phyloP scores from a whole-genome alignment of 192 early-diverging fungal genomes.

The Gigaspora rosea region DNA sequence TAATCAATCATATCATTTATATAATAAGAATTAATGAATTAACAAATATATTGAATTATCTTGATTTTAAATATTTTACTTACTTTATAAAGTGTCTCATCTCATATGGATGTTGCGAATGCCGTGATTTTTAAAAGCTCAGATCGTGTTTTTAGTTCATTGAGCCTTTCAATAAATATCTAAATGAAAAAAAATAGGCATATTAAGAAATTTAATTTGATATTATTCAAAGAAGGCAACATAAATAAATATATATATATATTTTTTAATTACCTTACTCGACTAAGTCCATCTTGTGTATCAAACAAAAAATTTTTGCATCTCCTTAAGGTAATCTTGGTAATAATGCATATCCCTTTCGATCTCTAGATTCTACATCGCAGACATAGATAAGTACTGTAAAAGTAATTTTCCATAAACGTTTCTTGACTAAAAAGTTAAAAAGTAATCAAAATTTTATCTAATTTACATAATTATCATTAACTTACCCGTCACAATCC shows the following conservation, averaged over 20 bases:
- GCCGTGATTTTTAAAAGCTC: constrained; percentile 66
- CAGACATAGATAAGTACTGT: no score
- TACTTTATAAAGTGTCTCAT: constrained; percentile 88
- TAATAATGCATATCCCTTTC: constrained; percentile 93
- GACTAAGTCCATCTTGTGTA: constrained; percentile 99
- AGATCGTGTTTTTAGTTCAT: constrained; percentile 67
- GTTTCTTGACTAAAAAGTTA: constrained; percentile 72
- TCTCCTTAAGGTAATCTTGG: constrained; percentile 85
- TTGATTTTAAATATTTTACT: background rate
- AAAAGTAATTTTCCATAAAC: no score
- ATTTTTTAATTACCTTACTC: constrained; percentile 45
- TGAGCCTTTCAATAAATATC: constrained; percentile 66
- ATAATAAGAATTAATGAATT: background rate
- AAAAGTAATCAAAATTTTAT: constrained; percentile 4
- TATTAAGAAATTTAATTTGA: background rate
- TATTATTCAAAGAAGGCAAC: constrained; percentile 5
- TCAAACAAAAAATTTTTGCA: constrained; percentile 92
- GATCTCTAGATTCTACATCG: constrained; percentile 90
- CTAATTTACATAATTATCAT: background rate
- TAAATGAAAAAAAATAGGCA: constrained; percentile 37
- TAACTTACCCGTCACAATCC: constrained; percentile 86
- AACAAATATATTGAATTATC: background rate
- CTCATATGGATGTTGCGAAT: constrained; percentile 89
- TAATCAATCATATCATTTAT: background rate
- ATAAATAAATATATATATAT: background rate